phyloP scores from a whole-genome alignment of 2,329 filamentous ascomycete genomes.

The Colletotrichum costaricense region DNA sequence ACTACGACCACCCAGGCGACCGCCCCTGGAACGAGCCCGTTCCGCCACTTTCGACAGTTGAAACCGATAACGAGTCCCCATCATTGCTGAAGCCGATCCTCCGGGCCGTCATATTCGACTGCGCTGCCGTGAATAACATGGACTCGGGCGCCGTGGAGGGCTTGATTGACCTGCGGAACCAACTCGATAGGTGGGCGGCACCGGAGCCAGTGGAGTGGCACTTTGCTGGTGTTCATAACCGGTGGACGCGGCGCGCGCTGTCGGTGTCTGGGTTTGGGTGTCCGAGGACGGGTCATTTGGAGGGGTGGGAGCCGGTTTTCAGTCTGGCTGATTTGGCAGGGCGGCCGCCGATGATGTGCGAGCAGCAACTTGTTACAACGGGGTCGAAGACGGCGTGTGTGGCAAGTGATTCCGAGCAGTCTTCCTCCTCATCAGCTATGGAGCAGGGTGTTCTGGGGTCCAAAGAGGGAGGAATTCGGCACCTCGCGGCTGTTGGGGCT shows the following conservation, averaged over 20 bases:
- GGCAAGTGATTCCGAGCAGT: not conserved
- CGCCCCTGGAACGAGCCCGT: constrained; percentile 67
- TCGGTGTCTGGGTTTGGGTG: constrained; percentile 67
- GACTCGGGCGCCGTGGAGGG: constrained; percentile 69
- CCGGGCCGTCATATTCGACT: constrained; percentile 67
- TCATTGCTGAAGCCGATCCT: constrained; percentile 50
- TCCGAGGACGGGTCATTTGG: constrained; percentile 36
- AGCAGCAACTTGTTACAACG: fast-evolving
- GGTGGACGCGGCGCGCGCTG: constrained; percentile 68
- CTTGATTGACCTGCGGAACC: constrained; percentile 64
- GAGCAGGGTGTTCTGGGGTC: not conserved
- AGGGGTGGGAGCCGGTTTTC: constrained; percentile 34
- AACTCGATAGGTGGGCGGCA: constrained; percentile 64
- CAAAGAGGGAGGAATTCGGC: not conserved
- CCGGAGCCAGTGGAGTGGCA: constrained; percentile 62
- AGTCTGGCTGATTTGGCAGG: constrained; percentile 37
- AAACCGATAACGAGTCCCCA: not conserved
- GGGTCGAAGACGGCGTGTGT: not conserved
- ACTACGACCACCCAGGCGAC: constrained; percentile 41
- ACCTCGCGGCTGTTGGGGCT: constrained; percentile 44
- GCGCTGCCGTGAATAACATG: constrained; percentile 65
- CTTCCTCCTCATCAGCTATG: not conserved
- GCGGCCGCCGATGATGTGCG: constrained; percentile 1
- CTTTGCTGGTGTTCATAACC: constrained; percentile 64
- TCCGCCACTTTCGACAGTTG: constrained; percentile 39